phyloP scores from a whole-genome alignment of 352 stramenopile genomes.

The Globisporangium spinosum region DNA sequence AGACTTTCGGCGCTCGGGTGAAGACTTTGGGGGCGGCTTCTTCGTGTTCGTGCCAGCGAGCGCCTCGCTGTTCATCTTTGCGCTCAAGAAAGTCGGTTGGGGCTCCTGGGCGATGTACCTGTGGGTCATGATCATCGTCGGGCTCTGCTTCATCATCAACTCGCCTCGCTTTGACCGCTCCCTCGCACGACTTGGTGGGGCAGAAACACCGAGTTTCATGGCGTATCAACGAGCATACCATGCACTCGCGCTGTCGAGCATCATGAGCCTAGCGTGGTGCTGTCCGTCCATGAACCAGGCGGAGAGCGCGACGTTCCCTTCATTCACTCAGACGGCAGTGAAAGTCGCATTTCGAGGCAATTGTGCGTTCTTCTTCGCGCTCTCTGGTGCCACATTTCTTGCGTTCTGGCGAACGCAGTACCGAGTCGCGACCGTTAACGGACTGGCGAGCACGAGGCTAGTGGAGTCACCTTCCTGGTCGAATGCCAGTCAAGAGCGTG shows the following conservation, averaged over 20 bases:
- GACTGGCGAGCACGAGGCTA: neutral
- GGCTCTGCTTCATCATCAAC: slow-evolving; percentile 46
- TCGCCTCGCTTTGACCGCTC: slow-evolving; percentile 34
- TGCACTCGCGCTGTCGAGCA: slow-evolving; percentile 32
- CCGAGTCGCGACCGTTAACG: slow-evolving; percentile 23
- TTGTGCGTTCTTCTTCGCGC: slow-evolving; percentile 23
- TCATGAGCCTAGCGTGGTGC: slow-evolving; percentile 38
- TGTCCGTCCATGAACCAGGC: slow-evolving; percentile 20
- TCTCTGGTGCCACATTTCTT: slow-evolving; percentile 22
- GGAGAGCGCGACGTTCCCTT: neutral
- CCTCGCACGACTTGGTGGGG: slow-evolving; percentile 31
- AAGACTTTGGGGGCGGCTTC: slow-evolving; percentile 40
- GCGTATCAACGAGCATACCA: slow-evolving; percentile 48
- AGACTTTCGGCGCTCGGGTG: slow-evolving; percentile 25
- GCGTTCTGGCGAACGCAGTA: slow-evolving; percentile 48
- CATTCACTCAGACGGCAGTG: slow-evolving; percentile 7
- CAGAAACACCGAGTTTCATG: slow-evolving; percentile 27
- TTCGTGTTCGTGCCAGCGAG: slow-evolving; percentile 41
- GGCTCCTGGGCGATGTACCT: slow-evolving; percentile 30
- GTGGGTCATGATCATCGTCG: slow-evolving; percentile 32
- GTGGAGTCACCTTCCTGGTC: neutral
- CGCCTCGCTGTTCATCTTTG: slow-evolving; percentile 29
- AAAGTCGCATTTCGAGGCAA: slow-evolving; percentile 31
- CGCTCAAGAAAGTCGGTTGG: slow-evolving; percentile 31
- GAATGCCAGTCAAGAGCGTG: neutral